Evolutionary conservation across 116 monocot species (phyloP), one percentile per base, ranked within the genome.

Genomic region (Posidonia oceanica): DNA sequence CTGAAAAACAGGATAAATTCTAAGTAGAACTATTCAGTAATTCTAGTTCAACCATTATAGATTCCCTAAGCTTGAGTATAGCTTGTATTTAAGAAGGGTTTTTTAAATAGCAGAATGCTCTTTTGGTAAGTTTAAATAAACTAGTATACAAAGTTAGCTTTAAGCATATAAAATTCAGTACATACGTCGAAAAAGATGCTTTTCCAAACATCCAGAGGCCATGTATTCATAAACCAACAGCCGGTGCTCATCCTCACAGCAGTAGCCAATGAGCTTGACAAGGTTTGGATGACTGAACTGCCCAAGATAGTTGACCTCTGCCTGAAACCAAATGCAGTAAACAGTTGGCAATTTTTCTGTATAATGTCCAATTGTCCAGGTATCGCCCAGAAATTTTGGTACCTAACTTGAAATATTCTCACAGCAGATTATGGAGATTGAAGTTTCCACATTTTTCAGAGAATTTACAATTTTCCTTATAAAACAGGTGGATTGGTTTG

Each of bases 291-390:
- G 95, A 65, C 84, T 84, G 36, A 91, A 76, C 71, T 95, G 88
- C 51, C 91, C 95, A 59, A 95, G 88, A 81, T 88, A 95, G 67
- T 88, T 95, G 1, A 95, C 91, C 82, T 95, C 95, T 53, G 91
- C 82, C 91, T 95, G 81, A 38, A 71, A 40, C 16, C 3, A 60
- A 21, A 60, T 14, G 21, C 11, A 15, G 61, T 36, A 4, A 22
- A 61, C 12, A 36, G 36, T 61, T 61, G 13, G 23, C 12, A 61
- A 61, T 8, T 58, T 58, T 5, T 7, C 10, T 58, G 29, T 61
- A 36, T 29, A 61, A 36, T 14, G 3, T 61, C 14, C 36, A 29
- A 29, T 29, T 36, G 48, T 10, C 7, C 6, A 48, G 48, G 48
- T 61, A 61, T 23, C 22, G 21, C 36, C 36, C 21, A 61, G 23